Evolutionary conservation across 441 rosid genomes (phyloP), one percentile per base, ranked within the genome.

Genomic region (Theobroma grandiflorum): DNA sequence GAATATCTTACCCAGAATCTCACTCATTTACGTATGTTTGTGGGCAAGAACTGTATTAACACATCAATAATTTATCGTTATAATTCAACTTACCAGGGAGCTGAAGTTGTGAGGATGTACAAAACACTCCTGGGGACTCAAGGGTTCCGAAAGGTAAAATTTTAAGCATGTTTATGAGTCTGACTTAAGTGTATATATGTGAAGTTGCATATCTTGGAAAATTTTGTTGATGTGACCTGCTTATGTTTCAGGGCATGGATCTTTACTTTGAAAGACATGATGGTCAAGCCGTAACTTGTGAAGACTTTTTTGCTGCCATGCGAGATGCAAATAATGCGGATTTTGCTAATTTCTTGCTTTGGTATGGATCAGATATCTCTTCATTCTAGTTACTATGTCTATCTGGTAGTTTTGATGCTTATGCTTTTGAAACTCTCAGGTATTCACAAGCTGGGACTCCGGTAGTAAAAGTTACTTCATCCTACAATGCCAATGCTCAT

Each of bases 41-140:
- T 2, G 47, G 14, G 16, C 26, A 6, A 50, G 15, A 73, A 68
- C 59, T 14, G 20, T 66, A 31, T 47, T 84, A 63, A 81, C 15
- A 47, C 50, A 35, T 85, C 52, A 38, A 79, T 61, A 62, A 26
- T 59, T 80, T 74, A 74, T 62, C 67, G 63, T 55, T 70, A 11
- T 74, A n/a, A 33, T 81, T 37, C 42, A 67, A 72, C 52, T 72
- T 76, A 52, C 75, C 84, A 97, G 99, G 99, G 99, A 88, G 99
- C 99, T 80, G 99, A 97, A 90, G 99, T 97, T 77, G 99, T 97
- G 68, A 89, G 99, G 95, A 97, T 97, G 99, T 97, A 97, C 98
- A 97, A 95, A 88, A 97, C 99, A 81, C 84, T 97, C 78, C 83
- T 97, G 55, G 99, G 99, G 75, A 93, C 84, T 83, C 88, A 90